A percentile compares a stretch with the other conserved stretches of the same genome.
phyloP scores from a whole-genome alignment of 305 asterid species.

The Fraxinus ornus region DNA sequence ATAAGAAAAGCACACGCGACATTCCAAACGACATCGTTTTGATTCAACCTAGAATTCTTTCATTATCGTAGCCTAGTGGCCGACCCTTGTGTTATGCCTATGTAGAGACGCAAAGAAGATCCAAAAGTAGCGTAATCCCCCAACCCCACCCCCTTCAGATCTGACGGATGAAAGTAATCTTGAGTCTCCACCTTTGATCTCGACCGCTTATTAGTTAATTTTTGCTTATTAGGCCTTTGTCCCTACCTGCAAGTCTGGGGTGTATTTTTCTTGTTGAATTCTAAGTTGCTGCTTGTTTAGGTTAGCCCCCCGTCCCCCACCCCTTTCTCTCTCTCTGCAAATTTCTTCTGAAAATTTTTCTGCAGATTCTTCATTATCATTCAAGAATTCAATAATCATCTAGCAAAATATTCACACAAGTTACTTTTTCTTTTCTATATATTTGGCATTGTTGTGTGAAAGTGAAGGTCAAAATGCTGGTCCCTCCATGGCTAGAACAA shows the following conservation, averaged over 20 bases:
- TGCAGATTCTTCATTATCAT: slow-evolving; percentile 28
- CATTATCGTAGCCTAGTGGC: slow-evolving; percentile 51
- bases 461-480: slow-evolving; percentile 52
- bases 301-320: slow-evolving; percentile 36
- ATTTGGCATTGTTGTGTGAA: neutral
- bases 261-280: slow-evolving; percentile 65
- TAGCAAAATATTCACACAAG: neutral
- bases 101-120: slow-evolving; percentile 69
- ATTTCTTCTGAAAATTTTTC: slow-evolving; percentile 6
- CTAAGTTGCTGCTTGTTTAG: slow-evolving; percentile 92
- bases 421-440: neutral
- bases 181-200: slow-evolving; percentile 47
- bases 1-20: neutral
- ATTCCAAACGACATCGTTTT: neutral
- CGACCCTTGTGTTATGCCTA: slow-evolving; percentile 54
- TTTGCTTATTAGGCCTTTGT: slow-evolving; percentile 31
- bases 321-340: neutral
- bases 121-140: slow-evolving; percentile 70
- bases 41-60: neutral
- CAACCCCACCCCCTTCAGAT: slow-evolving; percentile 39
- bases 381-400: slow-evolving; percentile 28
- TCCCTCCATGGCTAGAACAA: slow-evolving; percentile 89
- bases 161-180: slow-evolving; percentile 41
- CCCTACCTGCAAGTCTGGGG: slow-evolving; percentile 27
- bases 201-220: slow-evolving; percentile 25